phyloP scores from a whole-genome alignment of 2,329 filamentous ascomycete species.

The Paradendryphiella salina region DNA sequence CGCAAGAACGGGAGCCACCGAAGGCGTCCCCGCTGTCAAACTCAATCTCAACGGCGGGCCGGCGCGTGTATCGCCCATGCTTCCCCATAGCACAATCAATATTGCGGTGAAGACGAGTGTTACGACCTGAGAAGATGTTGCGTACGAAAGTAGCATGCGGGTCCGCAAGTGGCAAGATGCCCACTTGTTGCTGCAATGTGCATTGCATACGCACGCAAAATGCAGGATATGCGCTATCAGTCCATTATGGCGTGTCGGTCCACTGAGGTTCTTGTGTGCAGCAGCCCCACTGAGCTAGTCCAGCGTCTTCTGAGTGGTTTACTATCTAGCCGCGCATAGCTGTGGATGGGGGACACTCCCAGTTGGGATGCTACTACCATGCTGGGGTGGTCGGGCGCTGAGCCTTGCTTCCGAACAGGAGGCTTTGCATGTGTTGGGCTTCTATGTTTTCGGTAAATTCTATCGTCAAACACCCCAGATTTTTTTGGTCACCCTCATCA shows the following conservation, averaged over 20 bases:
- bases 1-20: constrained; percentile 2
- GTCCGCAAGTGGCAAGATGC: background rate
- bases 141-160: too few species aligned
- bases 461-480: background rate
- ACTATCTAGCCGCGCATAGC: background rate
- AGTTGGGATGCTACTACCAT: background rate
- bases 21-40: constrained; percentile 7
- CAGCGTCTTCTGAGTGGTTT: background rate
- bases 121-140: too few species aligned
- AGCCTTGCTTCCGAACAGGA: too few species aligned
- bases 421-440: too few species aligned
- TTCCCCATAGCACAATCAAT: background rate
- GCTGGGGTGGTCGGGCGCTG: background rate
- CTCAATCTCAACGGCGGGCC: background rate
- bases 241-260: background rate
- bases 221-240: background rate
- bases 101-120: too few species aligned
- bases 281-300: background rate
- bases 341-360: background rate
- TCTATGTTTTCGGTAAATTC: too few species aligned
- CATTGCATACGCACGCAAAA: background rate
- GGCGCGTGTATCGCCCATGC: background rate
- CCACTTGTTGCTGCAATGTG: background rate
- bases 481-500: background rate
- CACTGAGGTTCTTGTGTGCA: background rate